Percentiles rank a stretch among this genome's conserved stretches.
Conservation (phyloP, 768 basidiomycete genomes). For the Lentinula sp. region DNA sequence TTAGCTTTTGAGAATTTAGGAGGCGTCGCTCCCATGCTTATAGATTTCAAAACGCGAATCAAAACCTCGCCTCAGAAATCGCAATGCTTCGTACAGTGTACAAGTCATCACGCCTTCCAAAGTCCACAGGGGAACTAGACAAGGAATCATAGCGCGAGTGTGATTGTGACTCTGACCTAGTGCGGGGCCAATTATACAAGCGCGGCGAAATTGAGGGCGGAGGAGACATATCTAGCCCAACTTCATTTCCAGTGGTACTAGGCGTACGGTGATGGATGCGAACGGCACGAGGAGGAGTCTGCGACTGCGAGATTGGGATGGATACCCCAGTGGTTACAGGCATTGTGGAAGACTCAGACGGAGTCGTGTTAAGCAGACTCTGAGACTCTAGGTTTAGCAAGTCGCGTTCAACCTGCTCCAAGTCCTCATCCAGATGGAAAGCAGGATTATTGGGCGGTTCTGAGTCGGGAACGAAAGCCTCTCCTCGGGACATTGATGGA, state of each 20-base stretch:
- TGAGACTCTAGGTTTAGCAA: not conserved
- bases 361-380: not conserved
- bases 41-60: not conserved
- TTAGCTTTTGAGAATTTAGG: too few species aligned
- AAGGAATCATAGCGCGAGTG: not conserved
- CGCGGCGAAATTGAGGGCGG: slow-evolving; percentile 34
- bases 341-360: not conserved
- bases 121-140: not conserved
- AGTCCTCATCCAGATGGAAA: not conserved
- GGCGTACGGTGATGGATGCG: not conserved
- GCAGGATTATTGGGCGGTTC: not conserved
- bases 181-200: slow-evolving; percentile 29
- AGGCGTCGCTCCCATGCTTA: too few species aligned
- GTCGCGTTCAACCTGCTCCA: not conserved
- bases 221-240: slow-evolving; percentile 25
- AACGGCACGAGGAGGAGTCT: not conserved
- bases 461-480: not conserved
- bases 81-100: not conserved
- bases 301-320: not conserved
- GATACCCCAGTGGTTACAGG: not conserved
- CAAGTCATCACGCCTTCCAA: not conserved
- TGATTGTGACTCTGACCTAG: not conserved
- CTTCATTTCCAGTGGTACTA: not conserved
- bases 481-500: not conserved
- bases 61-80: not conserved